Evolutionary conservation across 371 early-diverging fungal species (phyloP).

Genomic region (Mortierella sp.): DNA sequence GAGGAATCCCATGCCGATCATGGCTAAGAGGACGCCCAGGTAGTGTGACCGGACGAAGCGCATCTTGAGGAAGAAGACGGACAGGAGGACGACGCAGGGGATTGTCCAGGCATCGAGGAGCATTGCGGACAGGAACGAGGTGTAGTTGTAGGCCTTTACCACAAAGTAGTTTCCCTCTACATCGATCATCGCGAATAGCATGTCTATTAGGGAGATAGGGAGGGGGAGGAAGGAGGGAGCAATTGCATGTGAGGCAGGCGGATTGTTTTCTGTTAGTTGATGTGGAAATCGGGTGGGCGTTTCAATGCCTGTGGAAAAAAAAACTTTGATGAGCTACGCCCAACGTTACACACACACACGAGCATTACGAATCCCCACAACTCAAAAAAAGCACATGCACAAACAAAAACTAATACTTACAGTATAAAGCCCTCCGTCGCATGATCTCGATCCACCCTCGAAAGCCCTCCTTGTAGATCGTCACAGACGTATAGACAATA

Average conservation of each 20-base stretch:
- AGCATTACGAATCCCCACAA: background rate
- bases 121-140: constrained; percentile 78
- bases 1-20: constrained; percentile 74
- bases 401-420: constrained; percentile 37
- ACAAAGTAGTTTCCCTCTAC: constrained; percentile 85
- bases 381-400: background rate
- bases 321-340: background rate
- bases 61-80: constrained; percentile 68
- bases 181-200: constrained; percentile 74
- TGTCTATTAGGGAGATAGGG: constrained; percentile 41
- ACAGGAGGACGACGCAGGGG: constrained; percentile 75
- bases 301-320: background rate
- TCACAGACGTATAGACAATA: constrained; percentile 70
- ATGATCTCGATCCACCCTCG: constrained; percentile 66
- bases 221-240: background rate
- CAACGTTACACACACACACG: constrained; percentile 5
- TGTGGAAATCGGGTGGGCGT: background rate
- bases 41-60: constrained; percentile 75
- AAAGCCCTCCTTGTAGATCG: constrained; percentile 65
- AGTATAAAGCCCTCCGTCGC: constrained; percentile 66
- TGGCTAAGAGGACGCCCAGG: constrained; percentile 70
- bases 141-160: constrained; percentile 80
- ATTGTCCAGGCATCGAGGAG: constrained; percentile 82
- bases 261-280: background rate
- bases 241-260: no score